These are phyloP conservation scores for Oldenlandia corymbosa DNA, from an alignment of 257 asterid genomes.

Conservation along the genomic window DNA sequence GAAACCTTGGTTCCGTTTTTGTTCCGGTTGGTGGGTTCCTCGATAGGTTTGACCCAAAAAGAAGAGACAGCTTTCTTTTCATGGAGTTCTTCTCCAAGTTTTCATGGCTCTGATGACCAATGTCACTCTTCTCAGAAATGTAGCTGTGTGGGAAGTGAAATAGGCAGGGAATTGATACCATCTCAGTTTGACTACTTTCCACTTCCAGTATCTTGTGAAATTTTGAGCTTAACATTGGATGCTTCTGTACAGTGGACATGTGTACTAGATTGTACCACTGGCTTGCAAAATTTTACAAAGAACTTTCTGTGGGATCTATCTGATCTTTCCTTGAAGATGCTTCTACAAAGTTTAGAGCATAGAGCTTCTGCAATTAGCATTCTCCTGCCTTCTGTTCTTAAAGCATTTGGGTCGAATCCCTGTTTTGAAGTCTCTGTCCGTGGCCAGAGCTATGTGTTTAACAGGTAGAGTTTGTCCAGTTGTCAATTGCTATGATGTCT, in stretches of 20 bases:
- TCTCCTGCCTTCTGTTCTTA: slow-evolving; percentile 68
- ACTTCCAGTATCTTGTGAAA: slow-evolving; percentile 52
- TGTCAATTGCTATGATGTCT: slow-evolving; percentile 1
- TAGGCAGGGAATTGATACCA: slow-evolving; percentile 22
- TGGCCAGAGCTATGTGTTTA: slow-evolving; percentile 43
- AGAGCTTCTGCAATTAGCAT: slow-evolving; percentile 64
- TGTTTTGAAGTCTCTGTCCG: slow-evolving; percentile 42
- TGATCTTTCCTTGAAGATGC: slow-evolving; percentile 55
- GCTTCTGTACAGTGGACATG: slow-evolving; percentile 41
- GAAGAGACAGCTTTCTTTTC: slow-evolving; percentile 42
- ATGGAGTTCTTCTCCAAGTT: slow-evolving; percentile 39
- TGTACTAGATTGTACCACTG: slow-evolving; percentile 23
- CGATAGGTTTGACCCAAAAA: slow-evolving; percentile 57
- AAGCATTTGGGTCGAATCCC: slow-evolving; percentile 36
- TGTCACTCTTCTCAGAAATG: slow-evolving; percentile 24
- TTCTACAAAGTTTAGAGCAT: slow-evolving; percentile 61
- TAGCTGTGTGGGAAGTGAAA: slow-evolving; percentile 23
- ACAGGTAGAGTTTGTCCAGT: slow-evolving; percentile 44
- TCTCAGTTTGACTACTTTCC: slow-evolving; percentile 47
- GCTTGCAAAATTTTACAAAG: slow-evolving; percentile 41
- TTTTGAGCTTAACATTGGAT: slow-evolving; percentile 48
- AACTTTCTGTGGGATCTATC: slow-evolving; percentile 80
- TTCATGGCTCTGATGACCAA: slow-evolving; percentile 25
- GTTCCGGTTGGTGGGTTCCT: slow-evolving; percentile 63
- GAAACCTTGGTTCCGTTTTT: slow-evolving; percentile 59